Evolutionary conservation across 78 protist species (phyloP).

Genomic region (Fonticula alba): DNA sequence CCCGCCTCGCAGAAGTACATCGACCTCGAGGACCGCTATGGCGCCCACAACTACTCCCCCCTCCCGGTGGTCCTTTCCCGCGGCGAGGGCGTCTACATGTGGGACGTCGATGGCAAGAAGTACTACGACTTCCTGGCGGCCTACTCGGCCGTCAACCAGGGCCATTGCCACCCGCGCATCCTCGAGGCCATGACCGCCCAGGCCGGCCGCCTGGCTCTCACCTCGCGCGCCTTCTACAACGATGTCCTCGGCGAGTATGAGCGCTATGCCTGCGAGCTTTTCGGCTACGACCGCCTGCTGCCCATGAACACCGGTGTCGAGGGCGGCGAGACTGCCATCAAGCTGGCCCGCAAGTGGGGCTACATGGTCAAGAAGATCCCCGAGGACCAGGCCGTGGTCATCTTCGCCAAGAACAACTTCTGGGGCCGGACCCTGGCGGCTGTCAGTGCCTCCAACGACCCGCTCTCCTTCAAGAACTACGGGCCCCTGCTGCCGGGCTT

Average conservation of each 20-base stretch:
- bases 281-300: slow-evolving; percentile 71
- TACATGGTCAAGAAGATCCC: slow-evolving; percentile 61
- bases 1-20: slow-evolving; percentile 11
- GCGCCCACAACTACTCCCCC: slow-evolving; percentile 73
- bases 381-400: slow-evolving; percentile 48
- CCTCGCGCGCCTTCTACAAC: slow-evolving; percentile 92
- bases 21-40: slow-evolving; percentile 10
- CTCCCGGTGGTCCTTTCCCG: slow-evolving; percentile 79
- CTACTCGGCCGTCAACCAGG: slow-evolving; percentile 90
- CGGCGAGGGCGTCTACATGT: slow-evolving; percentile 72
- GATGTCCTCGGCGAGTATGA: slow-evolving; percentile 45
- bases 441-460: slow-evolving; percentile 65
- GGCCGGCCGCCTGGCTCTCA: slow-evolving; percentile 49
- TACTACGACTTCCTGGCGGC: slow-evolving; percentile 84
- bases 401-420: slow-evolving; percentile 61
- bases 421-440: slow-evolving; percentile 87
- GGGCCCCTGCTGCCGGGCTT: slow-evolving; percentile 44
- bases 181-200: slow-evolving; percentile 63
- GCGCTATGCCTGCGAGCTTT: slow-evolving; percentile 34
- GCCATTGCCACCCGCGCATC: slow-evolving; percentile 80
- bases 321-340: slow-evolving; percentile 74
- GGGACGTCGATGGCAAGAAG: slow-evolving; percentile 82
- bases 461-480: slow-evolving; percentile 31
- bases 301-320: slow-evolving; percentile 89
- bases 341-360: slow-evolving; percentile 88